A percentile compares a stretch with the other conserved stretches of the same genome.
phyloP scores from a whole-genome alignment of 148 eudicot genomes.

The Amaranthus cruentus region DNA sequence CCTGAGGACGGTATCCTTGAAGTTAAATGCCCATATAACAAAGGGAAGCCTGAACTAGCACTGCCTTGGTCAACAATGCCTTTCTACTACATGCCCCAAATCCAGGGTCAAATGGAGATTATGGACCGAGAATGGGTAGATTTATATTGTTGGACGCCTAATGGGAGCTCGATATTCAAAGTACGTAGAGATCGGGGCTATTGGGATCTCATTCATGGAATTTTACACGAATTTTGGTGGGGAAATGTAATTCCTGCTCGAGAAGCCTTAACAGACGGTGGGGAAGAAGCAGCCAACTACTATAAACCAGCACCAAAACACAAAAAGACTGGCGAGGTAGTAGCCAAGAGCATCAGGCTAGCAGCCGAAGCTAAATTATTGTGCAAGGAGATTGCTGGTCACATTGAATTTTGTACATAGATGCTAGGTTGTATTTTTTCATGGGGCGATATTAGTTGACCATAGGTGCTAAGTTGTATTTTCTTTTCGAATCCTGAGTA shows the following conservation, averaged over 20 bases:
- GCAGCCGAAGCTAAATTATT: constrained; percentile 66
- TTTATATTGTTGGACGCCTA: constrained; percentile 90
- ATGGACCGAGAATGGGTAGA: constrained; percentile 66
- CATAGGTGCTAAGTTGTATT: background rate
- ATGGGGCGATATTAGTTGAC: constrained; percentile 2
- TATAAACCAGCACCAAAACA: constrained; percentile 66
- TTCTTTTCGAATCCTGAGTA: background rate
- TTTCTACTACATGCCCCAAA: constrained; percentile 93
- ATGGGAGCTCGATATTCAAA: constrained; percentile 72
- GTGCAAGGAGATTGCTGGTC: constrained; percentile 89
- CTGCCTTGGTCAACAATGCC: constrained; percentile 84
- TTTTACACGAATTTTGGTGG: constrained; percentile 88
- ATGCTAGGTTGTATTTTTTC: background rate
- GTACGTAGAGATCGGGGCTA: constrained; percentile 62
- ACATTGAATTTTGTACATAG: constrained; percentile 56
- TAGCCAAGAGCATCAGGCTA: constrained; percentile 53
- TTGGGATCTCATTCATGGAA: constrained; percentile 69
- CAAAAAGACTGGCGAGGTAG: constrained; percentile 54
- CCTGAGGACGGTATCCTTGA: constrained; percentile 76
- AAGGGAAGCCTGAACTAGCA: constrained; percentile 68
- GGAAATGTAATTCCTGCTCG: constrained; percentile 15
- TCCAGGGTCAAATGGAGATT: constrained; percentile 96
- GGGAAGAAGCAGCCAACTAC: constrained; percentile 51
- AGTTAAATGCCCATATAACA: constrained; percentile 81
- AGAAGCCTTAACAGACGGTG: constrained; percentile 6